phyloP scores from a whole-genome alignment of 345 rosid species.

The Eucalyptus regnans region DNA sequence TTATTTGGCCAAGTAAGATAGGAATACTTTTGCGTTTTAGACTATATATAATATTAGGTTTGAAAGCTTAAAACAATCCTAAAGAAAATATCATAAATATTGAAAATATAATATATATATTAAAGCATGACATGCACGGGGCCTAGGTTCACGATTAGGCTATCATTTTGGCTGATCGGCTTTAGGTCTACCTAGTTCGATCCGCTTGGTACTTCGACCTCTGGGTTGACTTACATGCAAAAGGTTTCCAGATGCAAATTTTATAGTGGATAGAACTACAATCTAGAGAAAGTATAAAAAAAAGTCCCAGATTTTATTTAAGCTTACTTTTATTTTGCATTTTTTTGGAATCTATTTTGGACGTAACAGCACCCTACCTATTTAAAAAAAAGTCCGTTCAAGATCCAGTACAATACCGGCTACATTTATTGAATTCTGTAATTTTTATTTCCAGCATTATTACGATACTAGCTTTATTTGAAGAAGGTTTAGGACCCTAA shows the following conservation, averaged over 20 bases:
- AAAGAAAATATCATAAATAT: neutral
- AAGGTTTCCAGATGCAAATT: neutral
- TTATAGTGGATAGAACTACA: neutral
- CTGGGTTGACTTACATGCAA: neutral
- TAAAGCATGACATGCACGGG: neutral
- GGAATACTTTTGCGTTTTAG: neutral
- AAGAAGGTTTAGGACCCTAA: neutral
- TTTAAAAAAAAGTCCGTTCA: neutral
- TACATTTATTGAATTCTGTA: neutral
- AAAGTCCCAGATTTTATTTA: neutral
- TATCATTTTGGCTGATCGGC: neutral
- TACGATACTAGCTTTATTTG: neutral
- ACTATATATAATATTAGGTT: neutral
- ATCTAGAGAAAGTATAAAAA: neutral
- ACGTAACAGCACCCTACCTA: accelerated
- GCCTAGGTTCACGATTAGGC: neutral
- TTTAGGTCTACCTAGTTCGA: neutral
- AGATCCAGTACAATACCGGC: neutral
- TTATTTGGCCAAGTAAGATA: neutral
- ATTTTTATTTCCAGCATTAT: neutral
- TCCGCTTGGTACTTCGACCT: neutral
- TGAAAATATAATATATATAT: neutral
- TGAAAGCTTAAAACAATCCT: neutral
- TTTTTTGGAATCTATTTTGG: neutral
- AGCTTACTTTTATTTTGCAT: neutral